These are phyloP conservation scores for Penicillium angulare DNA, from an alignment of 495 filamentous ascomycete genomes.

Conservation along the genomic window DNA sequence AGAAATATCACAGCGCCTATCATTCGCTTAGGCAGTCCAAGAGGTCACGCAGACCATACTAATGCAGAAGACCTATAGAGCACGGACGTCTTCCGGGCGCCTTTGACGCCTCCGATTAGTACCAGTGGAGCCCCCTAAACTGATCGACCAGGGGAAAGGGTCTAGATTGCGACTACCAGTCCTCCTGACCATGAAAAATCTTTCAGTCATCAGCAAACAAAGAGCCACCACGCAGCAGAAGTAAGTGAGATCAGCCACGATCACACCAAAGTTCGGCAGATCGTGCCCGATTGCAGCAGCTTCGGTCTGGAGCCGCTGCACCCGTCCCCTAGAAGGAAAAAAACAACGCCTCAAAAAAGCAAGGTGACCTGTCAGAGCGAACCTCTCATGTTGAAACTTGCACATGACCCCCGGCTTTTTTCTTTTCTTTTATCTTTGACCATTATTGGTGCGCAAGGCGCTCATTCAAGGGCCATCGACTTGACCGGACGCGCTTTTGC, in stretches of 20 bases:
- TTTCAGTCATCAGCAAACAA: conserved; percentile 21
- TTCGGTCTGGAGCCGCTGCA: conserved; percentile 22
- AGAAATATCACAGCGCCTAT: neutral
- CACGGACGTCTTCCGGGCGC: neutral
- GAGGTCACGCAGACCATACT: neutral
- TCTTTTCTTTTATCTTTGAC: conserved; percentile 8
- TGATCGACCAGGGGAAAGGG: conserved; percentile 2
- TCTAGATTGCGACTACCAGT: neutral
- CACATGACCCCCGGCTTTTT: too few relatives aligned
- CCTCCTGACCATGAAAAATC: conserved; percentile 15
- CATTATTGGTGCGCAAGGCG: neutral
- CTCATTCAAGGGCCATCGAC: too few relatives aligned
- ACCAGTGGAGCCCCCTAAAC: neutral
- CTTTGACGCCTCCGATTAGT: neutral
- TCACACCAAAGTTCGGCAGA: conserved; percentile 22
- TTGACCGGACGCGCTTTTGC: too few relatives aligned
- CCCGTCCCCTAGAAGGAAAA: conserved; percentile 11
- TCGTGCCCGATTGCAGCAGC: conserved; percentile 7
- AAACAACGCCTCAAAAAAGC: conserved; percentile 13
- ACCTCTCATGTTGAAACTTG: neutral
- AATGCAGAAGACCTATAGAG: neutral
- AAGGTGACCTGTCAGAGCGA: conserved; percentile 22
- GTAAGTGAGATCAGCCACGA: conserved; percentile 19
- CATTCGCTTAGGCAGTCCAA: neutral
- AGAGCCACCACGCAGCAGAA: conserved; percentile 9